Evolutionary conservation across 495 filamentous ascomycete genomes (phyloP).

Genomic region (Penicillium soppii): DNA sequence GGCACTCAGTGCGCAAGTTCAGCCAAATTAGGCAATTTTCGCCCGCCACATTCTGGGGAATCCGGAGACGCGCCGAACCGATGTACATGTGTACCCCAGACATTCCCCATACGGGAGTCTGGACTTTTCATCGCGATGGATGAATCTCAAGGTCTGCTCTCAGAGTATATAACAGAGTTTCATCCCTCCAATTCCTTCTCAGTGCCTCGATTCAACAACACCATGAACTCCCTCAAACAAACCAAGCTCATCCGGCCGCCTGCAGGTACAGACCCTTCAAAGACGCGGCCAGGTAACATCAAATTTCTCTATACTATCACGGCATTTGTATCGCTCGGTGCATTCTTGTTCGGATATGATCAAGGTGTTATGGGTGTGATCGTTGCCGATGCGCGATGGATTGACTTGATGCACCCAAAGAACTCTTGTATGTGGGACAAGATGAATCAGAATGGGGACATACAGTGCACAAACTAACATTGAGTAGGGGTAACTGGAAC

Average conservation of each 20-base stretch:
- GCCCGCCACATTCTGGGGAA: not conserved
- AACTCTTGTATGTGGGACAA: slow-evolving; percentile 12
- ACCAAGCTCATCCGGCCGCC: slow-evolving; percentile 19
- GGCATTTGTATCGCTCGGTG: slow-evolving; percentile 59
- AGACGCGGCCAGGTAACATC: slow-evolving; percentile 1
- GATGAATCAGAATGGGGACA: not conserved
- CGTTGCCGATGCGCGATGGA: slow-evolving; percentile 41
- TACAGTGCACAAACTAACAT: not conserved
- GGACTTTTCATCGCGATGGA: not conserved
- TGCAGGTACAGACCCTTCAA: slow-evolving; percentile 3
- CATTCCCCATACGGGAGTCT: not conserved
- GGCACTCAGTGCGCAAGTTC: not conserved
- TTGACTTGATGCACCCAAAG: slow-evolving; percentile 21
- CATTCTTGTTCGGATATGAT: slow-evolving; percentile 66
- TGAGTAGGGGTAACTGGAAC: slow-evolving; percentile 23
- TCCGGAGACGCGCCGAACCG: not conserved
- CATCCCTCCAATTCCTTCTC: not conserved
- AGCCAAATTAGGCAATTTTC: not conserved
- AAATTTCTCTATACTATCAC: slow-evolving; percentile 19
- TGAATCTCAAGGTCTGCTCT: too few species aligned
- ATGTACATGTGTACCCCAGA: not conserved
- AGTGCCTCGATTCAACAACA: not conserved
- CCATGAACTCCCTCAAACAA: slow-evolving; percentile 6
- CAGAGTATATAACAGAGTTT: not conserved
- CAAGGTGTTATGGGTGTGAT: slow-evolving; percentile 70